Conservation (phyloP, 352 stramenopile species). For the Pythium insidiosum region DNA sequence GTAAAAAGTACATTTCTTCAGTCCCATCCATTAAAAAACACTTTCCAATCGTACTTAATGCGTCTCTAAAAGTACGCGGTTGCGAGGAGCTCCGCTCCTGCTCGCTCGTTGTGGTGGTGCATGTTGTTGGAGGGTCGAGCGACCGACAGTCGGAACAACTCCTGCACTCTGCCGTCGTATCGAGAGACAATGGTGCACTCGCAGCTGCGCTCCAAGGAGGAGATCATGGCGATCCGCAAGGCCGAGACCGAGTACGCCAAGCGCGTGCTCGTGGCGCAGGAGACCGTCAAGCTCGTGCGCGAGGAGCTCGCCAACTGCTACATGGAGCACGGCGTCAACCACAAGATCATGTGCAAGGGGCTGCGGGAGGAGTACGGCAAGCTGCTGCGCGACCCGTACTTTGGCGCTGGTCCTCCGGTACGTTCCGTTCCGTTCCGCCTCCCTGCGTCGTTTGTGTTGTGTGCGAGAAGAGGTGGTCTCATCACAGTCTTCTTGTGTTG, state of each 20-base stretch:
- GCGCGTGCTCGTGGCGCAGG: constrained; percentile 61
- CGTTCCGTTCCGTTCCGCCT: too few species aligned
- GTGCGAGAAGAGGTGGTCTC: too few species aligned
- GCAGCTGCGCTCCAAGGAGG: constrained; percentile 75
- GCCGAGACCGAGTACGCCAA: constrained; percentile 77
- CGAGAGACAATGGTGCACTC: constrained; percentile 44
- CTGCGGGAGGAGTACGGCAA: constrained; percentile 78
- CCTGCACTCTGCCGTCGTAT: too few species aligned
- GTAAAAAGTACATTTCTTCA: too few species aligned
- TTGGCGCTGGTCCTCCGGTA: constrained; percentile 61
- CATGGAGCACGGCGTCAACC: constrained; percentile 85
- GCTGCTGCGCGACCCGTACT: constrained; percentile 74
- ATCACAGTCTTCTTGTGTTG: background rate
- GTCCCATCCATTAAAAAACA: constrained; percentile 1
- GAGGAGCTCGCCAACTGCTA: constrained; percentile 84
- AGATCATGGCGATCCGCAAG: constrained; percentile 70
- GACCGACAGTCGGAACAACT: too few species aligned
- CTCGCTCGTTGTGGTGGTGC: constrained; percentile 3
- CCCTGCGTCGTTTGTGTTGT: too few species aligned
- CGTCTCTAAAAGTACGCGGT: background rate
- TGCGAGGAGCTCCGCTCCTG: background rate
- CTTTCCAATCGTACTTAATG: constrained; percentile 3
- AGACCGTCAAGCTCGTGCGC: constrained; percentile 79
- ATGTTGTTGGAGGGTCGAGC: too few species aligned
- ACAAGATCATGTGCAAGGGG: constrained; percentile 80